Evolutionary conservation across 163 green algal genomes (phyloP).

Genomic region (Volvox carteri): DNA sequence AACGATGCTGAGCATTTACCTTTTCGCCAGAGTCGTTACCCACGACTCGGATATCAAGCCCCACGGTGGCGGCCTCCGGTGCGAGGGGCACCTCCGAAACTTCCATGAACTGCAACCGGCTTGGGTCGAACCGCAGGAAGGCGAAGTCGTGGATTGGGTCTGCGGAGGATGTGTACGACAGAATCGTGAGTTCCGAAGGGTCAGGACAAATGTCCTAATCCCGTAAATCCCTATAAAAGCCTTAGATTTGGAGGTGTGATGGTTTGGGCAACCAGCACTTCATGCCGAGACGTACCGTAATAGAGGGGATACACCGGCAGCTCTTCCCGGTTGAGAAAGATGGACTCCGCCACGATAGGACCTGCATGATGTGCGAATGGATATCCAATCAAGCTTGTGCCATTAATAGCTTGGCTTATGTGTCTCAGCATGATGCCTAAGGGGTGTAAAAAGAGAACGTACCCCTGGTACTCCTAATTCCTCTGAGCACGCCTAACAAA

Average conservation of each 20-base stretch:
- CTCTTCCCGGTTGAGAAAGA: conserved; percentile 96
- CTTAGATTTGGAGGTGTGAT: too few relatives aligned
- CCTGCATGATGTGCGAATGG: conserved; percentile 65
- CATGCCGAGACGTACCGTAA: conserved; percentile 67
- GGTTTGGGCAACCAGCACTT: too few relatives aligned
- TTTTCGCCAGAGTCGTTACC: conserved; percentile 96
- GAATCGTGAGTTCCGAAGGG: not conserved
- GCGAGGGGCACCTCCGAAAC: conserved; percentile 78
- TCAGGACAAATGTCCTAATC: too few relatives aligned
- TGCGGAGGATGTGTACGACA: not conserved
- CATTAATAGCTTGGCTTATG: too few relatives aligned
- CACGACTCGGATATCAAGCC: conserved; percentile 91
- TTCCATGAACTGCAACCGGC: conserved; percentile 88
- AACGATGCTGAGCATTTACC: conserved; percentile 46
- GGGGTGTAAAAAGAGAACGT: too few relatives aligned
- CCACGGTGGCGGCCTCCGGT: conserved; percentile 78
- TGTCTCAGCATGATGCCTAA: too few relatives aligned
- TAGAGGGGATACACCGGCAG: conserved; percentile 88
- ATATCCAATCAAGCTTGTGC: too few relatives aligned
- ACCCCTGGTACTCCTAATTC: too few relatives aligned
- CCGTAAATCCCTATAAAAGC: too few relatives aligned
- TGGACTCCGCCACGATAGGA: conserved; percentile 91
- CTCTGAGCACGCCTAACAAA: too few relatives aligned
- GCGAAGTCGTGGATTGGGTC: conserved; percentile 96
- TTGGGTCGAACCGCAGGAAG: conserved; percentile 93